Evolutionary conservation across 805 yeast species (phyloP).

Genomic region (Cyberlindnera xishuangbannaensis): DNA sequence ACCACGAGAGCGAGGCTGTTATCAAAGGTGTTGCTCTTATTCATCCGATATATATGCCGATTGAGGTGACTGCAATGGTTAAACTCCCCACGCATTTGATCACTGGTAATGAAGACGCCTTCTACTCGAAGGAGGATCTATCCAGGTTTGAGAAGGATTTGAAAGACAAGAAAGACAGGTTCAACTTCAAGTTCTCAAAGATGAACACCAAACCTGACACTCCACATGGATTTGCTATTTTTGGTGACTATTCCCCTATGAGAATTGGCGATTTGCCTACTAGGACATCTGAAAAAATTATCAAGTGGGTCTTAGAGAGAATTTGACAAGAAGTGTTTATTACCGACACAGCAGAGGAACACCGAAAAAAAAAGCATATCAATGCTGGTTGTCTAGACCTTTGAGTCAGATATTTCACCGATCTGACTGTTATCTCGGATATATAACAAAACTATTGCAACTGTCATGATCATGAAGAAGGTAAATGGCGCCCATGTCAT

Average conservation of each 20-base stretch:
- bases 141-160: slow-evolving; percentile 10
- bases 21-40: slow-evolving; percentile 18
- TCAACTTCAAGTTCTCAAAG: slow-evolving; percentile 13
- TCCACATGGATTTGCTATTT: slow-evolving; percentile 38
- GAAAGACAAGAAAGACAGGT: slow-evolving; percentile 6
- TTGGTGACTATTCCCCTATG: slow-evolving; percentile 32
- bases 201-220: slow-evolving; percentile 21
- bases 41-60: slow-evolving; percentile 22
- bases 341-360: not conserved
- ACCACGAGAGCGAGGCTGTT: too few relatives aligned
- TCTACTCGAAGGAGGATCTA: slow-evolving; percentile 13
- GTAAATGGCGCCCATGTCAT: slow-evolving; percentile 60
- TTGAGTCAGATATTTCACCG: slow-evolving; percentile 18
- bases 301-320: slow-evolving; percentile 19
- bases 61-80: slow-evolving; percentile 9
- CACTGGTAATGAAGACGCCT: slow-evolving; percentile 17
- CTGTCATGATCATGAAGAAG: slow-evolving; percentile 36
- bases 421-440: slow-evolving; percentile 28
- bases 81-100: slow-evolving; percentile 15
- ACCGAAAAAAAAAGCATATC: not conserved
- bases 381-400: too few relatives aligned
- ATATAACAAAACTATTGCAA: slow-evolving; percentile 32
- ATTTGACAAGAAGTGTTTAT: slow-evolving; percentile 4
- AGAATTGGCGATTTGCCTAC: slow-evolving; percentile 28
- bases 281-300: slow-evolving; percentile 14